Conservation (phyloP, 2,329 filamentous ascomycete species). For the Nothopassalora personata region DNA sequence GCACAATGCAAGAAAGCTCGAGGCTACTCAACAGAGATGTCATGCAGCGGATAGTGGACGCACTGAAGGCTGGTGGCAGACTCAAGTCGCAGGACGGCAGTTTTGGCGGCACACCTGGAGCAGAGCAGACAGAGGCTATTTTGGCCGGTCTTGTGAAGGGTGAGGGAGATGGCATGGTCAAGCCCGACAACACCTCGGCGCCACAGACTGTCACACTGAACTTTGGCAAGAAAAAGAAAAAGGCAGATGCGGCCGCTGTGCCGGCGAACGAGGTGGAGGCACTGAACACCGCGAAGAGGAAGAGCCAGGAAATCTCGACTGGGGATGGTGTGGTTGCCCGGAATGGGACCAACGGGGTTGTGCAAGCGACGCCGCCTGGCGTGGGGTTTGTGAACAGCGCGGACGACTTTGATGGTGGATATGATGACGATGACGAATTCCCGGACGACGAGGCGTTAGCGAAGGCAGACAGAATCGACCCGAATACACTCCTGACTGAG, state of each 20-base stretch:
- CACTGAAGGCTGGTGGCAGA: conserved; percentile 64
- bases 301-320: conserved; percentile 28
- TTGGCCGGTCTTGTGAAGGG: conserved; percentile 68
- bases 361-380: conserved; percentile 46
- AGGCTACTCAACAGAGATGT: conserved; percentile 62
- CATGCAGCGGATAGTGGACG: conserved; percentile 62
- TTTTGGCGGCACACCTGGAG: conserved; percentile 42
- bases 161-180: conserved; percentile 62
- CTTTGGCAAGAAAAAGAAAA: conserved; percentile 62
- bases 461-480: conserved; percentile 78
- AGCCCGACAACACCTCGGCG: conserved; percentile 39
- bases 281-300: conserved; percentile 29
- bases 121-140: conserved; percentile 70
- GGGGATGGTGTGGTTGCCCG: conserved; percentile 6
- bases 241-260: conserved; percentile 38
- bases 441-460: conserved; percentile 44
- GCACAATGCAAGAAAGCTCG: conserved; percentile 58
- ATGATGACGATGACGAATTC: conserved; percentile 32
- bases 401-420: conserved; percentile 54
- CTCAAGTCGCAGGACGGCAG: conserved; percentile 64
- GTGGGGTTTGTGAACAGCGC: conserved; percentile 64
- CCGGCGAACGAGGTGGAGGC: conserved; percentile 33
- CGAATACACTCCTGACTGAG: conserved; percentile 78
- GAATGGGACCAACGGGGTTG: conserved; percentile 38
- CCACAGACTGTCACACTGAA: conserved; percentile 46